Percentiles rank a stretch among this genome's conserved stretches.
Conservation (phyloP, 2,329 filamentous ascomycete species). For the Sphaerostilbella broomeana region DNA sequence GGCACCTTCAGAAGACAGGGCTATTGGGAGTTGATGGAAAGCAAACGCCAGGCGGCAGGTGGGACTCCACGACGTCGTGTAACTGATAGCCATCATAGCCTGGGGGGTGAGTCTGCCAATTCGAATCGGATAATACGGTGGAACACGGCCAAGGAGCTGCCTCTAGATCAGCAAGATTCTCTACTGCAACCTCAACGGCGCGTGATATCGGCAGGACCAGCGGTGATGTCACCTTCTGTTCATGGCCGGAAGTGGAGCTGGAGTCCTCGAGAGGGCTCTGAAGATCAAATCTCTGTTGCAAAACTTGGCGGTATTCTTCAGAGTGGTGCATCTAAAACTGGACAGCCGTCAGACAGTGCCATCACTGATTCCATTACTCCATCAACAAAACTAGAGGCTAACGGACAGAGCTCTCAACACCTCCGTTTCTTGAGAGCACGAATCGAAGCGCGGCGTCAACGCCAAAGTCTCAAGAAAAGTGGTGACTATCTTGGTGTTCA, state of each 20-base stretch:
- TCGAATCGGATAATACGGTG: slow-evolving; percentile 29
- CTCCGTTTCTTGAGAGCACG: slow-evolving; percentile 25
- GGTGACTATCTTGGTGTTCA: slow-evolving; percentile 55
- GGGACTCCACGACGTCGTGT: slow-evolving; percentile 10
- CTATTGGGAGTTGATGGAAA: slow-evolving; percentile 22
- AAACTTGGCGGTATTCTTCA: slow-evolving; percentile 8
- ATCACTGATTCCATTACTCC: too few relatives aligned
- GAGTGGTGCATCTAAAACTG: too few relatives aligned
- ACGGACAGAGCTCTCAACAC: too few relatives aligned
- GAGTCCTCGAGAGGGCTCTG: slow-evolving; percentile 13
- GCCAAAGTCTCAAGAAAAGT: slow-evolving; percentile 44
- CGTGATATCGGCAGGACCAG: neutral
- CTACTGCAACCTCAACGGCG: neutral
- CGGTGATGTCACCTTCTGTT: neutral
- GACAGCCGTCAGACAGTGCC: too few relatives aligned
- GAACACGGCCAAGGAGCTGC: slow-evolving; percentile 29
- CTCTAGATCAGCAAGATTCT: neutral
- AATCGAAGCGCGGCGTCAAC: slow-evolving; percentile 27
- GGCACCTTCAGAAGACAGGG: slow-evolving; percentile 36
- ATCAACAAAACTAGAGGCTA: too few relatives aligned
- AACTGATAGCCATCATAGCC: slow-evolving; percentile 15
- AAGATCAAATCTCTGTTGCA: slow-evolving; percentile 1
- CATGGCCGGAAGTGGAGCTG: slow-evolving; percentile 17
- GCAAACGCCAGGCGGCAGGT: neutral
- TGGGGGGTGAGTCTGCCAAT: slow-evolving; percentile 17